Conservation (phyloP, 2,329 filamentous ascomycete species). For the Pestalotiopsis sp. region DNA sequence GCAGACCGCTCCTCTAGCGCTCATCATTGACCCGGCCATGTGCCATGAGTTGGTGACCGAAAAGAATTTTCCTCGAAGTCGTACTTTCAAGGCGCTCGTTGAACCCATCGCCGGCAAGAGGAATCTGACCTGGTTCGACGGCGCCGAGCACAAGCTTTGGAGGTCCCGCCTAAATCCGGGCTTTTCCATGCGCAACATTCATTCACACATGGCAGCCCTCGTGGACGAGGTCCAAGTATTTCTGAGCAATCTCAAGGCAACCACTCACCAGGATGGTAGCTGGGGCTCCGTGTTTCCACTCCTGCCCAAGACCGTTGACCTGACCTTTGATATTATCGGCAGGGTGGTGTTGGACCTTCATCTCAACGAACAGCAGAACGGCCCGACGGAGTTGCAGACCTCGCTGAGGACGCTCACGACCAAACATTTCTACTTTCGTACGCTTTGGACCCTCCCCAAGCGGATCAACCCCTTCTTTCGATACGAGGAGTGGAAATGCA, state of each 20-base stretch:
- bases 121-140: conserved; percentile 36
- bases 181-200: conserved; percentile 35
- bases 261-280: conserved; percentile 14
- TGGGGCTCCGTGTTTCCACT: conserved; percentile 24
- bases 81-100: conserved; percentile 22
- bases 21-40: conserved; percentile 36
- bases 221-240: conserved; percentile 27
- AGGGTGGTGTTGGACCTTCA: conserved; percentile 21
- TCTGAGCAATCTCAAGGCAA: conserved; percentile 20
- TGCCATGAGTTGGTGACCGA: conserved; percentile 35
- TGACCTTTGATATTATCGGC: conserved; percentile 26
- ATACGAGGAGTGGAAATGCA: conserved; percentile 7
- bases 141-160: conserved; percentile 36
- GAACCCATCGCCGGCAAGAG: conserved; percentile 28
- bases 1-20: conserved; percentile 28
- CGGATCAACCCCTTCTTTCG: conserved; percentile 8
- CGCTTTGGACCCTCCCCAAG: conserved; percentile 8
- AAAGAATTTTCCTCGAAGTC: conserved; percentile 31
- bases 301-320: conserved; percentile 21
- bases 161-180: conserved; percentile 36
- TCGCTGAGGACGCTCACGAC: conserved; percentile 14
- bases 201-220: conserved; percentile 30
- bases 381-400: conserved; percentile 11
- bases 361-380: conserved; percentile 13
- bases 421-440: conserved; percentile 16